Evolutionary conservation across 768 basidiomycete genomes (phyloP).

Genomic region (Termitomyces heimii): DNA sequence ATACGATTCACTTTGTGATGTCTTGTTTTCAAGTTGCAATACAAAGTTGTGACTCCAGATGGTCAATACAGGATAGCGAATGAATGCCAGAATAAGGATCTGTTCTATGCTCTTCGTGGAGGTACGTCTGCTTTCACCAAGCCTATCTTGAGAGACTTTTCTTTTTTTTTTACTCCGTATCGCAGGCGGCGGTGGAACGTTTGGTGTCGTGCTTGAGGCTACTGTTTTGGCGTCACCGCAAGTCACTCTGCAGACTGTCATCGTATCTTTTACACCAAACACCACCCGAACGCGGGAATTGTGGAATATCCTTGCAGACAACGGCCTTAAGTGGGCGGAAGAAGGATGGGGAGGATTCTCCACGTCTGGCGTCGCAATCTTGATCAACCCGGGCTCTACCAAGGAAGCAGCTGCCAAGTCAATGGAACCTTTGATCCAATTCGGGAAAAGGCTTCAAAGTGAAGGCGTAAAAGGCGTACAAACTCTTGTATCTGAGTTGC

Average conservation of each 20-base stretch:
- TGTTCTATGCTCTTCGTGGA: constrained; percentile 49
- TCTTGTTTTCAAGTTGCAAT: constrained; percentile 30
- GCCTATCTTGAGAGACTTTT: background rate
- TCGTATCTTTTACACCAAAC: constrained; percentile 23
- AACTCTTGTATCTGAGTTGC: constrained; percentile 31
- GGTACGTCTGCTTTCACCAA: constrained; percentile 17
- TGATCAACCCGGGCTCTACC: constrained; percentile 38
- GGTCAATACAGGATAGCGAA: constrained; percentile 39
- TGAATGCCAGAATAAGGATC: constrained; percentile 42
- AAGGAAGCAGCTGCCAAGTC: constrained; percentile 31
- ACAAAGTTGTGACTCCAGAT: constrained; percentile 49
- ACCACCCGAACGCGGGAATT: constrained; percentile 23
- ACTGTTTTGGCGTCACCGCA: constrained; percentile 32
- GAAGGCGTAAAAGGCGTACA: constrained; percentile 19
- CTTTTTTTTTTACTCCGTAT: background rate
- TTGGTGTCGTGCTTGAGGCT: constrained; percentile 34
- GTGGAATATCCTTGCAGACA: constrained; percentile 31
- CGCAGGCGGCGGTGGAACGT: constrained; percentile 39
- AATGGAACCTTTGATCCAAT: constrained; percentile 33
- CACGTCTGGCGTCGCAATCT: constrained; percentile 27
- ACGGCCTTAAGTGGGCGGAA: constrained; percentile 34
- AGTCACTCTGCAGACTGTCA: constrained; percentile 30
- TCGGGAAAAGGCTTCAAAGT: constrained; percentile 22
- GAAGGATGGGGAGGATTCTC: constrained; percentile 46
- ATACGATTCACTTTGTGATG: background rate